A percentile compares a stretch with the other conserved stretches of the same genome.
phyloP scores from a whole-genome alignment of 2,329 filamentous ascomycete genomes.

The Epichloe gansuensis region DNA sequence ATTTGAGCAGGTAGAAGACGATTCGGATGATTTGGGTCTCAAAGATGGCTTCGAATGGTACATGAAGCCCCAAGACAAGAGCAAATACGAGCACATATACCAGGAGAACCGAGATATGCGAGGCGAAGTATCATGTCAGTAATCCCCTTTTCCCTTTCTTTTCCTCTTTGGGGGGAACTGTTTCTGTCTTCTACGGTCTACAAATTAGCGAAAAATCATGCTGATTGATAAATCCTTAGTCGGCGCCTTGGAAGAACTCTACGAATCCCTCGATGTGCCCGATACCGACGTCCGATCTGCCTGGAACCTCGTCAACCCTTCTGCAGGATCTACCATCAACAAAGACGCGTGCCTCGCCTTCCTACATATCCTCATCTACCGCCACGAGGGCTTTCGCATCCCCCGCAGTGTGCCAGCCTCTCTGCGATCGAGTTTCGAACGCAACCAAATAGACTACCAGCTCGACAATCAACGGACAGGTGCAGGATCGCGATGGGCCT shows the following conservation, averaged over 20 bases:
- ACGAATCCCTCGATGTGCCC: constrained; percentile 63
- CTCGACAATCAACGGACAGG: constrained; percentile 58
- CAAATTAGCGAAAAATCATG: background rate
- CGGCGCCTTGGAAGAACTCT: constrained; percentile 66
- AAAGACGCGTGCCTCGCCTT: constrained; percentile 94
- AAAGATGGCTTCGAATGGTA: constrained; percentile 99
- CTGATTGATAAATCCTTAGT: constrained; percentile 36
- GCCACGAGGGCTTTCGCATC: constrained; percentile 90
- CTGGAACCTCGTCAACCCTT: constrained; percentile 96
- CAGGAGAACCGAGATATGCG: constrained; percentile 78
- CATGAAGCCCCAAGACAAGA: constrained; percentile 82
- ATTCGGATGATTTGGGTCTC: constrained; percentile 68
- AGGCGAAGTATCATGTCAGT: constrained; percentile 66
- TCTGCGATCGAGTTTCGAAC: constrained; percentile 83
- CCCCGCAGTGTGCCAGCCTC: constrained; percentile 83
- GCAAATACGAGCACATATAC: constrained; percentile 96
- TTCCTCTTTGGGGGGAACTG: too few relatives aligned
- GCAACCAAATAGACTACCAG: constrained; percentile 94
- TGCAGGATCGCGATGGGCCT: constrained; percentile 64
- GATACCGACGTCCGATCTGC: constrained; percentile 76
- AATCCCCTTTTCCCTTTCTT: constrained; percentile 6
- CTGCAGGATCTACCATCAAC: constrained; percentile 67
- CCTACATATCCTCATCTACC: constrained; percentile 89
- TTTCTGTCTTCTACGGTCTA: too few relatives aligned
- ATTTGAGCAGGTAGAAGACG: constrained; percentile 76